Base-by-base conservation (phyloP, 345 rosid species). In the Linum tenue region DNA sequence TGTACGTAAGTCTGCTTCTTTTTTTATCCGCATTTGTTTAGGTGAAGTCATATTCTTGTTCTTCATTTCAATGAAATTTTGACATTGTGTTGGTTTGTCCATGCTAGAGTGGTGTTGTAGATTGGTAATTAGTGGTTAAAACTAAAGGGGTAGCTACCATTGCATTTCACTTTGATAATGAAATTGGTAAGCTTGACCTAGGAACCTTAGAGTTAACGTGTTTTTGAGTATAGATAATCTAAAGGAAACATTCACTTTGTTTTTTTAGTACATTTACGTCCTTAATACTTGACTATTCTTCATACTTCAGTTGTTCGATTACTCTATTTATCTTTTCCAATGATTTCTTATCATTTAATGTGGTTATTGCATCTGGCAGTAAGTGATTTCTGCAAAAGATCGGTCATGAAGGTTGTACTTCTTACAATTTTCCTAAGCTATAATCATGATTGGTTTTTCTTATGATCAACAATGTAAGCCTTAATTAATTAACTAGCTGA, bases 351-450 rank as follows among this genome's bases (percentile, higher is more conserved):
- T n/a, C n/a, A n/a, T n/a, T n/a, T n/a, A n/a, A n/a, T n/a, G 40
- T 74, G n/a, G 64, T 64, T 44, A 16, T 35, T 72, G 60, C 65
- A 10, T 65, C 40, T 75, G 79, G 78, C 95, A 94, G 97, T 79
- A 94, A 91, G 76, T 90, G 99, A 97, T 85, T 86, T 79, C 82
- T 91, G 74, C 81, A 94, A 75, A 90, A 88, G 84, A 75, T 85
- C 81, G 97, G 97, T 37, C 87, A 85, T 73, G 89, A 88, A 90
- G 99, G 99, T 94, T 75, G 67, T 66, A 4, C 68, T 48, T 69
- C 70, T 15, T 10, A 63, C 5, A 39, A 6, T 66, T 63, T n/a
- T n/a, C n/a, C 56, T 62, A 37, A 48, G 60, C 56, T 17, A 31
- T 3, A 7, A 14, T 2, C 3, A 39, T 64, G 64, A 37, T 56